Base-by-base conservation (phyloP, 1,284 basidiomycete species). In the Pholiota adiposa region DNA sequence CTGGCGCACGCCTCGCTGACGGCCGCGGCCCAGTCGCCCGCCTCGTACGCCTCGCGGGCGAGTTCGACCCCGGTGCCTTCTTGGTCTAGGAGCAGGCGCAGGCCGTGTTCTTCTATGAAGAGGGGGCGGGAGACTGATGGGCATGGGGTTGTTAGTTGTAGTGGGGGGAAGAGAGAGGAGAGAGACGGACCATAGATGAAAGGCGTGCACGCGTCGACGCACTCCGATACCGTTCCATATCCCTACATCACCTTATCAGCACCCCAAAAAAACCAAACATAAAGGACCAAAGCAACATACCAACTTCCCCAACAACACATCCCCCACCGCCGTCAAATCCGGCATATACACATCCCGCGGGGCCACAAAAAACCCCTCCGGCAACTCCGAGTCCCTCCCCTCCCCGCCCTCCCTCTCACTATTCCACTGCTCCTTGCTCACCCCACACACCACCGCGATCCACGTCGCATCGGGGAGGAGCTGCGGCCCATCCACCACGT, bases 321-420 rank as follows among this genome's bases (percentile, higher is more conserved):
- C 89, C 6, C 82, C 86, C 4, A 85, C 79, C 1, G 89, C 89
- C 23, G 86, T 91, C 62, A 93, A 69, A 72, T 92, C 89, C 8
- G 90, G 90, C 85, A 93, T 91, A 72, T 92, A 92, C 38, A 91
- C 84, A 66, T 90, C 84, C 71, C 78, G 80, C 33, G 89, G 89
- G 5, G 89, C 89, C 43, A 91, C 82, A 67, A 83, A 93, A 73
- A 92, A 91, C n/a, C 81, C 79, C 19, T 85, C 81, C 0, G 90
- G 90, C 12, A 92, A 70, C 43, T 77, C 78, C 16, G 69, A 67
- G 48, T 75, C 72, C 29, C 69, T 76, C 77, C 41, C 76, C n/a
- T n/a, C n/a, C n/a, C n/a, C n/a, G n/a, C n/a, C n/a, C n/a, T n/a
- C 77, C 49, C 77, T 76, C 29, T 77, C 73, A 29, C 71, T 73